Evolutionary conservation across 805 yeast genomes (phyloP).

Genomic region (Ogataea salicorniae): DNA sequence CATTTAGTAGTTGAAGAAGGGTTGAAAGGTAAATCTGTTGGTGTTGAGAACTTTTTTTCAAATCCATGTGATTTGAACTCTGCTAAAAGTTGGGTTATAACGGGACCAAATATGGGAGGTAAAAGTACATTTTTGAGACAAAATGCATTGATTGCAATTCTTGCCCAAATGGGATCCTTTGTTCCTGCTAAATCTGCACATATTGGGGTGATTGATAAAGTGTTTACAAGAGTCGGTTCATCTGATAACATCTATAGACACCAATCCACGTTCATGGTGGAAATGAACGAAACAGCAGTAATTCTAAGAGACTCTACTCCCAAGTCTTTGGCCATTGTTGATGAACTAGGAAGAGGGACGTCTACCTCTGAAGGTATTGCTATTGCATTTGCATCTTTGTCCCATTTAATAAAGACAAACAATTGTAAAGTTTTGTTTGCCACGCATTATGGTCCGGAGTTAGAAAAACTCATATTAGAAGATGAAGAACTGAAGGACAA

Average conservation of each 20-base stretch:
- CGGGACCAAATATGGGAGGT: constrained; percentile 92
- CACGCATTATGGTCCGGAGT: constrained; percentile 70
- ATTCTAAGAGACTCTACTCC: constrained; percentile 63
- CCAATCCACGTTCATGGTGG: constrained; percentile 89
- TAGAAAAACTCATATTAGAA: constrained; percentile 35
- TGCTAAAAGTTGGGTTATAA: constrained; percentile 50
- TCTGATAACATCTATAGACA: constrained; percentile 76
- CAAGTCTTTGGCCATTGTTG: constrained; percentile 70
- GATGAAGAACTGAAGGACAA: constrained; percentile 24
- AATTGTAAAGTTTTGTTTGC: constrained; percentile 80
- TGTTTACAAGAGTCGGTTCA: constrained; percentile 79
- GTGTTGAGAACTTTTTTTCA: constrained; percentile 41
- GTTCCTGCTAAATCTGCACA: constrained; percentile 62
- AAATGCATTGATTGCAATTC: constrained; percentile 60
- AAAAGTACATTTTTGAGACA: constrained; percentile 73
- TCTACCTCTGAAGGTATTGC: constrained; percentile 81
- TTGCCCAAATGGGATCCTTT: constrained; percentile 72
- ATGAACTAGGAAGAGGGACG: constrained; percentile 89
- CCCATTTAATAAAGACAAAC: constrained; percentile 47
- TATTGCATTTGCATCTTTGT: constrained; percentile 72
- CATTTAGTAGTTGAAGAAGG: constrained; percentile 86
- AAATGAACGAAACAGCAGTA: constrained; percentile 77
- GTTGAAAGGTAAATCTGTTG: constrained; percentile 38
- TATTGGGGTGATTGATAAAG: constrained; percentile 70
- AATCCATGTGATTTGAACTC: constrained; percentile 35